Evolutionary conservation across 2,329 filamentous ascomycete genomes (phyloP).

Genomic region (Stagonosporopsis vannaccii): DNA sequence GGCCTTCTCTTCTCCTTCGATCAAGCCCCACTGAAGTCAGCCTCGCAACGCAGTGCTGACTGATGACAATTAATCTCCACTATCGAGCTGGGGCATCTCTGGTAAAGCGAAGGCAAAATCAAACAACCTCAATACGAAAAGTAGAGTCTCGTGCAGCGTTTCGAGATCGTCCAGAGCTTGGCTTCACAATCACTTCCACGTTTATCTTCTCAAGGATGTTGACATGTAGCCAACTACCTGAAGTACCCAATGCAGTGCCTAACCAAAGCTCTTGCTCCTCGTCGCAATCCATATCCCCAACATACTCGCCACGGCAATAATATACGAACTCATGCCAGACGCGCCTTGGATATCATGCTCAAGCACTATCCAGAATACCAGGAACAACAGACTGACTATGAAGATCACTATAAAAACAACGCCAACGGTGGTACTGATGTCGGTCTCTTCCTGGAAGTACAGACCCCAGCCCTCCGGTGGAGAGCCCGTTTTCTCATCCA

Average conservation of each 20-base stretch:
- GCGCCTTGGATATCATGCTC: slow-evolving; percentile 34
- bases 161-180: no score
- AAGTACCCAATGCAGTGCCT: background rate
- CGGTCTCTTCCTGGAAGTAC: background rate
- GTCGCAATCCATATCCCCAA: background rate
- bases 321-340: slow-evolving; percentile 30
- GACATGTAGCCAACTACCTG: background rate
- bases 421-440: background rate
- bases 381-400: slow-evolving; percentile 28
- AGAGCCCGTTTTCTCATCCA: background rate
- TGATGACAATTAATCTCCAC: background rate
- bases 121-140: background rate
- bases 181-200: no score
- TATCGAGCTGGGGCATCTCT: background rate
- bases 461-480: background rate
- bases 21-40: background rate
- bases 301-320: slow-evolving; percentile 19
- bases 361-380: slow-evolving; percentile 28
- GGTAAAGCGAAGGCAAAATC: background rate
- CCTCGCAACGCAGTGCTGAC: background rate
- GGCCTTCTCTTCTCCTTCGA: background rate
- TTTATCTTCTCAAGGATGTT: no score
- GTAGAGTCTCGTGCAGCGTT: no score
- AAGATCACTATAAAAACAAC: slow-evolving; percentile 19
- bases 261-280: background rate